These are phyloP conservation scores for Sugiyamaella americana DNA, from an alignment of 805 yeast genomes.

Conservation along the genomic window DNA sequence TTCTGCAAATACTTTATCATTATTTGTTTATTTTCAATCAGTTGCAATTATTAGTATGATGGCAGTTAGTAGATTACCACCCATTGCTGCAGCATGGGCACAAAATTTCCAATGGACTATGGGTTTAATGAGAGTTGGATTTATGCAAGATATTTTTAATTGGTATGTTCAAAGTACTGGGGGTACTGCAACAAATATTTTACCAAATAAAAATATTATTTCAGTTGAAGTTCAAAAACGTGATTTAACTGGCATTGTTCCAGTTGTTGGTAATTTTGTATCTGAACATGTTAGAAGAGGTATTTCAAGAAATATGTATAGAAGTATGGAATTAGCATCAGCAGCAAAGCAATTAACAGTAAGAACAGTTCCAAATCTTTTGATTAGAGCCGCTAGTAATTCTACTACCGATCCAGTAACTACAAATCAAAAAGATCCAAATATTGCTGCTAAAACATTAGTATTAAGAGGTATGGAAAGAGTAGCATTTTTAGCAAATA, in stretches of 20 bases:
- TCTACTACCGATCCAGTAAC: not conserved
- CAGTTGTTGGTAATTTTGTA: conserved; percentile 13
- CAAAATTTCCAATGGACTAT: conserved; percentile 95
- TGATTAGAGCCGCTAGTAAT: conserved; percentile 3
- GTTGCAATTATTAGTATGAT: conserved; percentile 90
- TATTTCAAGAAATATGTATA: conserved; percentile 12
- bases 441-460: conserved; percentile 60
- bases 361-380: not conserved
- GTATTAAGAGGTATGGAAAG: conserved; percentile 88
- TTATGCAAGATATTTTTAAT: conserved; percentile 76
- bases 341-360: not conserved
- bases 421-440: conserved; percentile 48
- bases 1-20: conserved; percentile 90
- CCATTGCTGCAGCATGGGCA: conserved; percentile 97
- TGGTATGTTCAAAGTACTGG: conserved; percentile 98
- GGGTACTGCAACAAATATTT: conserved; percentile 72
- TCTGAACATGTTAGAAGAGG: conserved; percentile 9
- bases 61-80: conserved; percentile 90
- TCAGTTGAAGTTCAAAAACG: conserved; percentile 71
- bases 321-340: conserved; percentile 6
- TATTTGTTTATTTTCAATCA: conserved; percentile 90
- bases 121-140: conserved; percentile 72
- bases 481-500: conserved; percentile 75
- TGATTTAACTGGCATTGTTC: conserved; percentile 18
- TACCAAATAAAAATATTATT: conserved; percentile 54